These are phyloP conservation scores for Penicillium pulvis DNA, from an alignment of 495 filamentous ascomycete species.

Conservation along the genomic window DNA sequence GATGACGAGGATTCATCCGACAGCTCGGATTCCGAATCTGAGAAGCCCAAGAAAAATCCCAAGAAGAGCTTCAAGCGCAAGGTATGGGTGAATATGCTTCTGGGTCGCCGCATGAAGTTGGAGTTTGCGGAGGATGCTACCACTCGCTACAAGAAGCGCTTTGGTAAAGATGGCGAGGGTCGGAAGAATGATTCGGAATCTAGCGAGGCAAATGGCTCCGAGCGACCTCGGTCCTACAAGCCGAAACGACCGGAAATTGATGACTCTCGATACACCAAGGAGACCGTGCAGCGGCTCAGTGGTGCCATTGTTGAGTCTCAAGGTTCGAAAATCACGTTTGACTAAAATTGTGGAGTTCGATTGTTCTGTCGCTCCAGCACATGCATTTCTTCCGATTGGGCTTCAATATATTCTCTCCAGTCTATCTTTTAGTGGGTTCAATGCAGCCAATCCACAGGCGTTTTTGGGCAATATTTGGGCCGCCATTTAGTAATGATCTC, in stretches of 20 bases:
- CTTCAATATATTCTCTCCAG: background rate
- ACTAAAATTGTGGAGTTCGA: conserved; percentile 40
- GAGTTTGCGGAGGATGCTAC: conserved; percentile 92
- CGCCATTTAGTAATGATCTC: conserved; percentile 16
- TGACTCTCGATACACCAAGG: conserved; percentile 42
- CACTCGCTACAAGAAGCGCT: conserved; percentile 88
- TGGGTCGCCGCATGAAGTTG: conserved; percentile 77
- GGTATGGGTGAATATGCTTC: conserved; percentile 79
- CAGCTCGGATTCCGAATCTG: conserved; percentile 39
- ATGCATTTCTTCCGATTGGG: background rate
- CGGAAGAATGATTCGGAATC: conserved; percentile 34
- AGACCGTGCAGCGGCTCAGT: conserved; percentile 59
- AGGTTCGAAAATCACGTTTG: conserved; percentile 85
- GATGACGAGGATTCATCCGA: conserved; percentile 59
- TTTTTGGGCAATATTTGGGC: conserved; percentile 13
- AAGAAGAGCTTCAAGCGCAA: conserved; percentile 66
- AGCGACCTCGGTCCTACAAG: conserved; percentile 27
- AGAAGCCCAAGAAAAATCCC: conserved; percentile 34
- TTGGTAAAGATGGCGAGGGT: conserved; percentile 66
- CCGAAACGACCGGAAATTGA: conserved; percentile 32
- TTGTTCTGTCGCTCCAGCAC: background rate
- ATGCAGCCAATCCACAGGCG: conserved; percentile 17
- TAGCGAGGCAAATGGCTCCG: conserved; percentile 25
- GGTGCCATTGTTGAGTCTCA: conserved; percentile 77
- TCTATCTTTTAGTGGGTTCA: conserved; percentile 5